These are phyloP conservation scores for Rhodotorula sphaerocarpa DNA, from an alignment of 768 basidiomycete genomes.

Conservation along the genomic window DNA sequence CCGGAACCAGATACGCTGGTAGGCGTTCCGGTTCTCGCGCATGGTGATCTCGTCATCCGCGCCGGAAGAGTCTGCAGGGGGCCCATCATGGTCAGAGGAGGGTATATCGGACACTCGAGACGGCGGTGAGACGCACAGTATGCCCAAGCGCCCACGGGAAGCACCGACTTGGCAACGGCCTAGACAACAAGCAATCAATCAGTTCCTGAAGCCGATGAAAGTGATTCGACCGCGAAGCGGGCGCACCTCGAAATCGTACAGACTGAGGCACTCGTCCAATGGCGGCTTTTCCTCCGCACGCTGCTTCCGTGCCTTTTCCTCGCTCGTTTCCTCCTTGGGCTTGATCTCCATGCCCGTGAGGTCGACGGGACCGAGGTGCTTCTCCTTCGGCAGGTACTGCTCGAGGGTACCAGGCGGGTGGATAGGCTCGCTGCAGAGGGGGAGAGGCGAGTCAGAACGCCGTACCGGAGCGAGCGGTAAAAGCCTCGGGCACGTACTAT, in stretches of 20 bases:
- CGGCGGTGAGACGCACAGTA: too few species aligned
- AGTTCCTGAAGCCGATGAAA: background rate
- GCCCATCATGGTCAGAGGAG: background rate
- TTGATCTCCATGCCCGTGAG: slow-evolving; percentile 52
- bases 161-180: slow-evolving; percentile 62
- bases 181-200: slow-evolving; percentile 42
- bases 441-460: background rate
- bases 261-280: slow-evolving; percentile 60
- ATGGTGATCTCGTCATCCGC: slow-evolving; percentile 47
- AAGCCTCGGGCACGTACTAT: slow-evolving; percentile 6
- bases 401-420: slow-evolving; percentile 76
- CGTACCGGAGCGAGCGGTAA: background rate
- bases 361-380: slow-evolving; percentile 63
- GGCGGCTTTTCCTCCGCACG: slow-evolving; percentile 62
- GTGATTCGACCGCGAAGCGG: background rate
- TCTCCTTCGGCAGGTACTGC: slow-evolving; percentile 57
- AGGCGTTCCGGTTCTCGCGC: slow-evolving; percentile 58
- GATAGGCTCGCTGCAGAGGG: slow-evolving; percentile 49
- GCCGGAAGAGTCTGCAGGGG: slow-evolving; percentile 55
- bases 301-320: slow-evolving; percentile 61
- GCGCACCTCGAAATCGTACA: slow-evolving; percentile 73
- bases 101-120: too few species aligned
- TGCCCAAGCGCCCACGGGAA: slow-evolving; percentile 59
- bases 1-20: slow-evolving; percentile 82
- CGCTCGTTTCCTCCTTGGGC: slow-evolving; percentile 53